These are phyloP conservation scores for Galium porrigens DNA, from an alignment of 305 asterid genomes.

Conservation along the genomic window DNA sequence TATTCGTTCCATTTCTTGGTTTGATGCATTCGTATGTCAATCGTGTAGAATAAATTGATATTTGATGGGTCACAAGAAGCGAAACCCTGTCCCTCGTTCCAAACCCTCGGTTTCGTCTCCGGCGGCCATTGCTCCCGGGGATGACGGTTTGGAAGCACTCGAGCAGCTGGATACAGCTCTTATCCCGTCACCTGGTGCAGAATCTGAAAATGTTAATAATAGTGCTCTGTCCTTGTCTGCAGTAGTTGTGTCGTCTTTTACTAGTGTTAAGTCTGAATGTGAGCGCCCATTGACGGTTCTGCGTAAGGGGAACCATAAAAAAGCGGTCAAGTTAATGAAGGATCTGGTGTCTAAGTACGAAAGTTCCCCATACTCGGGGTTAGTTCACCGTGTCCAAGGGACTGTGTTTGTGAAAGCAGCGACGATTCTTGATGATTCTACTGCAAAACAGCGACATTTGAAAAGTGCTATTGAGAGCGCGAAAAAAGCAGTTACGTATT, in stretches of 20 bases:
- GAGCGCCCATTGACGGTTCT: conserved; percentile 56
- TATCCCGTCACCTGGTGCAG: conserved; percentile 10
- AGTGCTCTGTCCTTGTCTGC: conserved; percentile 16
- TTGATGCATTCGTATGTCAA: conserved; percentile 30
- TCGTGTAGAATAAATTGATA: conserved; percentile 22
- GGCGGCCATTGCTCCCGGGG: conserved; percentile 15
- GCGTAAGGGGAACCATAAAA: conserved; percentile 60
- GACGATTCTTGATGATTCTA: conserved; percentile 50
- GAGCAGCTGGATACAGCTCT: conserved; percentile 11
- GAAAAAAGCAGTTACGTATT: conserved; percentile 37
- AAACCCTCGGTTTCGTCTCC: conserved; percentile 28
- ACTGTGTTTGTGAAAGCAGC: conserved; percentile 65
- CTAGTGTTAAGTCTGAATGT: conserved; percentile 44
- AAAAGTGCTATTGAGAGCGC: conserved; percentile 73
- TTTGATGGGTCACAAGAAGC: conserved; percentile 74
- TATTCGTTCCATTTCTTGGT: not conserved
- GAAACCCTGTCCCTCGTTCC: conserved; percentile 54
- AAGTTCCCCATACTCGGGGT: conserved; percentile 43
- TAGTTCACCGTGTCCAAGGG: conserved; percentile 67
- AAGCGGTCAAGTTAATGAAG: conserved; percentile 74
- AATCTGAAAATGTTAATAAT: conserved; percentile 12
- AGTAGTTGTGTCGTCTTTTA: conserved; percentile 18
- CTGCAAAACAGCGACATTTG: conserved; percentile 51
- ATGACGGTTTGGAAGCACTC: conserved; percentile 8
- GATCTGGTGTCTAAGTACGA: conserved; percentile 53